Evolutionary conservation across 306 rosid species (phyloP), one percentile per base, ranked within the genome.

Genomic region (Prunus fruticosa): DNA sequence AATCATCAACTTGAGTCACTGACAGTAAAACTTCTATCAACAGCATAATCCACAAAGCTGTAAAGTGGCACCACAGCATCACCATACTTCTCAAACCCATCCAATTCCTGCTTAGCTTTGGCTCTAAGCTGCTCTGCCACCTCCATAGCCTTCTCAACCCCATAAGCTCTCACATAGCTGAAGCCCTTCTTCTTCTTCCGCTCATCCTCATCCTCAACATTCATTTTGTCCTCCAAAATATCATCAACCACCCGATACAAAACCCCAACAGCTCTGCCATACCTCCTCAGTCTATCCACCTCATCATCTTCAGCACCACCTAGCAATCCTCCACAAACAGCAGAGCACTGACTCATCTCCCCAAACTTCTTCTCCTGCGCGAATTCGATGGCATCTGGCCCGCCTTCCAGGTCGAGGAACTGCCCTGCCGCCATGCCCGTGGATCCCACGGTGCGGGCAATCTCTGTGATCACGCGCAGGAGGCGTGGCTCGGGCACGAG

Each of bases 381-480:
- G 5, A 90, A 90, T 74, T 88, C 97, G 16, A 92, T 80, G 1
- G 89, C 87, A 67, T 86, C 82, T 3, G 96, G 86, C 2, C 87
- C 89, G 1, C 97, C 97, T 75, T 90, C 90, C 8, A 92, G 96
- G 82, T 95, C 98, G 9, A 90, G 86, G 82, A 92, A 90, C 81
- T 95, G 97, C 78, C 97, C 98, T 0, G 98, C 98, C 1, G 98
- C 98, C 98, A 95, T 95, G 62, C 98, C 97, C 0, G 92, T 88
- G 75, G 97, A 95, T 54, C 97, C 98, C 4, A 92, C 98, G 19
- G 93, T 84, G 6, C 86, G 89, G 14, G 98, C 97, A 16, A 95
- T 92, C 91, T 92, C 97, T 0, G 92, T 70, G 32, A 95, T 88
- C 79, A 95, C 98, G 25, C 86, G 92, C n/a, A 95, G 91, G 15